These are phyloP conservation scores for Eimeria sp. DNA, from an alignment of 169 alveolate species.

Conservation along the genomic window DNA sequence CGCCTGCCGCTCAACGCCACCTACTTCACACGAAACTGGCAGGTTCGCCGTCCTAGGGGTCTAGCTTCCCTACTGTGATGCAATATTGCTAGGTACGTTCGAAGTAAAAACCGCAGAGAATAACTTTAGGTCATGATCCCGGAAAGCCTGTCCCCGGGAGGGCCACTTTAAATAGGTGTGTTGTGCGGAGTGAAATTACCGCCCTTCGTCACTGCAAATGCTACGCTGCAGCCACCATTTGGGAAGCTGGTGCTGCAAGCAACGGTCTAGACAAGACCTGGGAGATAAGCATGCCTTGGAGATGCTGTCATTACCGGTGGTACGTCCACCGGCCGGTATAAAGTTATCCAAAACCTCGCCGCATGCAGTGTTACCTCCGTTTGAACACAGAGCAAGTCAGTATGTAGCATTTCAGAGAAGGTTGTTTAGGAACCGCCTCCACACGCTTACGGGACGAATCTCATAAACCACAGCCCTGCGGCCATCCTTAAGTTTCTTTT, in stretches of 20 bases:
- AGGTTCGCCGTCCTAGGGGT: background rate
- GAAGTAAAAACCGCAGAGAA: background rate
- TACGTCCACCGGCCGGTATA: background rate
- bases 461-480: conserved; percentile 58
- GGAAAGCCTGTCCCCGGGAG: background rate
- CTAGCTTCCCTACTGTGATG: background rate
- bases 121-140: background rate
- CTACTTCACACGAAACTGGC: background rate
- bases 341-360: background rate
- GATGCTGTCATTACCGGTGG: background rate
- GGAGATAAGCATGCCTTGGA: background rate
- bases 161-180: background rate
- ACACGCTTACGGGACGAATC: conserved; percentile 56
- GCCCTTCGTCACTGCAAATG: background rate
- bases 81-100: background rate
- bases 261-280: background rate
- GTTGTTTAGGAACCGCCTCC: conserved; percentile 65
- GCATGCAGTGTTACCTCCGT: background rate
- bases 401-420: background rate
- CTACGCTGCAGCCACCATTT: background rate
- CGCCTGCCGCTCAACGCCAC: background rate
- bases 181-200: background rate
- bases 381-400: background rate
- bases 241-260: background rate
- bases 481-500: conserved; percentile 36